Evolutionary conservation across 169 alveolate species (phyloP).

Genomic region (Cryptosporidium sp.): DNA sequence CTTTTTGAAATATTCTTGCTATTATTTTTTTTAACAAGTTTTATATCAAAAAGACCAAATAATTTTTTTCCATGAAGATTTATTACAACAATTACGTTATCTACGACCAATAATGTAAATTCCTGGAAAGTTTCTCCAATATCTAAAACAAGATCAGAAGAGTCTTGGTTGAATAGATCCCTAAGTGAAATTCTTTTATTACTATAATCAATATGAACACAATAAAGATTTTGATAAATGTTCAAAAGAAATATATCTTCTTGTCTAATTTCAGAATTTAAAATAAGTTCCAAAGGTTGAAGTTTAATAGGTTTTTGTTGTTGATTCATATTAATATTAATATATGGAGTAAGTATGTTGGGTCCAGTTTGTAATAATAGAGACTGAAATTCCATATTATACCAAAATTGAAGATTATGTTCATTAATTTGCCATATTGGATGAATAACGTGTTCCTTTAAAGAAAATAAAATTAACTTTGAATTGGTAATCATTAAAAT

Average conservation of each 20-base stretch:
- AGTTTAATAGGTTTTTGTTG: conserved; percentile 7
- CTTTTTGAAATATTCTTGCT: background rate
- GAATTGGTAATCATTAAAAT: conserved; percentile 17
- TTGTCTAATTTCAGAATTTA: background rate
- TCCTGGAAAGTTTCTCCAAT: conserved; percentile 28
- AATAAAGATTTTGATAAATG: conserved; percentile 25
- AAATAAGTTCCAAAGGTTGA: conserved; percentile 15
- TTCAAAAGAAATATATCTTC: conserved; percentile 22
- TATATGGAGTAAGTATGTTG: conserved; percentile 18
- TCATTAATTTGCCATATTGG: conserved; percentile 27
- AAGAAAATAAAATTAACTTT: background rate
- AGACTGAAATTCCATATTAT: conserved; percentile 43
- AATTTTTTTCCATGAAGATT: conserved; percentile 30
- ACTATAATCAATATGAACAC: conserved; percentile 36
- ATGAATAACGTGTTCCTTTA: background rate
- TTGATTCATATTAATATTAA: conserved; percentile 16
- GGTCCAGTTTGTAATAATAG: conserved; percentile 20
- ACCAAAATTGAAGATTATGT: conserved; percentile 14
- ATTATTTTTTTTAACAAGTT: background rate
- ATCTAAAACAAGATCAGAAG: conserved; percentile 53
- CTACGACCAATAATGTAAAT: conserved; percentile 3
- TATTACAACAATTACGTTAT: conserved; percentile 22
- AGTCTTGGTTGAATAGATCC: conserved; percentile 15
- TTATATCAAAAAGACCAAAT: conserved; percentile 42
- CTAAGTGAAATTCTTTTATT: conserved; percentile 35